Evolutionary conservation across 2,329 filamentous ascomycete species (phyloP).

Genomic region (Hymenoscyphus salicellus): DNA sequence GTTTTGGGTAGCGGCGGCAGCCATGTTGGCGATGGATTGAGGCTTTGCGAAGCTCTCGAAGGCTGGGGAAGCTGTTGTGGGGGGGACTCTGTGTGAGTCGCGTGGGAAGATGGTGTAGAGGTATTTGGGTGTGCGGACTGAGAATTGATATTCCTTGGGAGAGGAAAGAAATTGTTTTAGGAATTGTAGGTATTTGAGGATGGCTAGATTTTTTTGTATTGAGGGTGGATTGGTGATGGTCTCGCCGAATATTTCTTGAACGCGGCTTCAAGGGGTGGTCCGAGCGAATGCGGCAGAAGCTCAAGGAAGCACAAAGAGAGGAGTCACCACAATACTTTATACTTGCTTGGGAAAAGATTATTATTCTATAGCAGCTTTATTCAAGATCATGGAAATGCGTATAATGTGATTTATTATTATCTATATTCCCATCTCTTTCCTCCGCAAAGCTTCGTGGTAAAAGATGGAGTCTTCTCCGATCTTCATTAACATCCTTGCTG

Average conservation of each 20-base stretch:
- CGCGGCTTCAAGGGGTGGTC: constrained; percentile 3
- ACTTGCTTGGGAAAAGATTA: not conserved
- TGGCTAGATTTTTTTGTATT: constrained; percentile 1
- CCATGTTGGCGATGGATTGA: constrained; percentile 47
- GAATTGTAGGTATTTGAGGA: constrained; percentile 4
- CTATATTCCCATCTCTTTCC: not conserved
- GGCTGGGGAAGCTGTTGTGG: constrained; percentile 13
- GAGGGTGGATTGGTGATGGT: constrained; percentile 6
- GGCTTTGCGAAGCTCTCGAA: constrained; percentile 4
- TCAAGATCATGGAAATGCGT: no score
- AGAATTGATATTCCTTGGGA: not conserved
- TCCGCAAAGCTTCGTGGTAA: not conserved
- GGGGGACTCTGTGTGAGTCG: constrained; percentile 16
- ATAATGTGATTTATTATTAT: not conserved
- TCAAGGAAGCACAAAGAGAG: constrained; percentile 16
- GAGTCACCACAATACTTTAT: not conserved
- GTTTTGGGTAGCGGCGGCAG: constrained; percentile 61
- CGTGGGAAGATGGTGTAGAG: not conserved
- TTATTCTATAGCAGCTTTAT: not conserved
- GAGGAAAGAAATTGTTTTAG: constrained; percentile 6
- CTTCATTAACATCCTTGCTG: not conserved
- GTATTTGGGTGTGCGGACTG: not conserved
- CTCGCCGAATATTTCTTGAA: constrained; percentile 12
- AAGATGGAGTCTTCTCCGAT: not conserved
- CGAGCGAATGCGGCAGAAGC: constrained; percentile 18